These are phyloP conservation scores for Carpinus fangiana DNA, from an alignment of 306 rosid genomes.

Conservation along the genomic window DNA sequence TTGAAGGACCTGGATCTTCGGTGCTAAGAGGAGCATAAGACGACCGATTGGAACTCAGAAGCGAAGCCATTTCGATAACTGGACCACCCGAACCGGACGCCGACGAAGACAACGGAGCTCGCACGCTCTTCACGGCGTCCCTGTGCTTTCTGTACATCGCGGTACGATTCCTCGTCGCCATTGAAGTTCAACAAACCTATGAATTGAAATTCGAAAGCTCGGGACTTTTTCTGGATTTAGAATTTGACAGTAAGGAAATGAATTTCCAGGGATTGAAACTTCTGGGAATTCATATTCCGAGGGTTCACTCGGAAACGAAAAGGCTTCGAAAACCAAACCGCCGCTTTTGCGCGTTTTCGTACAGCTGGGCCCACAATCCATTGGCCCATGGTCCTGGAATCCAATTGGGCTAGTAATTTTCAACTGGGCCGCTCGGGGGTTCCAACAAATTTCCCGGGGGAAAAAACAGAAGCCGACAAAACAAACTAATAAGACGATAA, in stretches of 20 bases:
- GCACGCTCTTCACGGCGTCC: constrained; percentile 75
- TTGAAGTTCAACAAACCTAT: constrained; percentile 19
- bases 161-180: constrained; percentile 82
- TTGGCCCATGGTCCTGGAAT: not conserved
- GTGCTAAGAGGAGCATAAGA: constrained; percentile 72
- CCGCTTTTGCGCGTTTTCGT: constrained; percentile 5
- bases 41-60: constrained; percentile 59
- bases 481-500: constrained; percentile 11
- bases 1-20: constrained; percentile 66
- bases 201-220: not conserved
- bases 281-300: not conserved
- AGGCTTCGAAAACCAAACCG: not conserved
- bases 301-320: not conserved
- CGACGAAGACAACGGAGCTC: constrained; percentile 69
- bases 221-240: not conserved
- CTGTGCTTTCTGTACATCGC: constrained; percentile 48
- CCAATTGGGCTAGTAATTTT: not conserved
- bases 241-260: not conserved
- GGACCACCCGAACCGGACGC: constrained; percentile 61
- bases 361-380: constrained; percentile 7
- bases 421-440: constrained; percentile 4
- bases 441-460: not conserved
- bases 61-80: constrained; percentile 73
- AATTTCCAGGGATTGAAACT: not conserved
- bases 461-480: constrained; percentile 5